Conservation (phyloP, 257 asterid genomes). For the Dorcoceras hygrometricum region DNA sequence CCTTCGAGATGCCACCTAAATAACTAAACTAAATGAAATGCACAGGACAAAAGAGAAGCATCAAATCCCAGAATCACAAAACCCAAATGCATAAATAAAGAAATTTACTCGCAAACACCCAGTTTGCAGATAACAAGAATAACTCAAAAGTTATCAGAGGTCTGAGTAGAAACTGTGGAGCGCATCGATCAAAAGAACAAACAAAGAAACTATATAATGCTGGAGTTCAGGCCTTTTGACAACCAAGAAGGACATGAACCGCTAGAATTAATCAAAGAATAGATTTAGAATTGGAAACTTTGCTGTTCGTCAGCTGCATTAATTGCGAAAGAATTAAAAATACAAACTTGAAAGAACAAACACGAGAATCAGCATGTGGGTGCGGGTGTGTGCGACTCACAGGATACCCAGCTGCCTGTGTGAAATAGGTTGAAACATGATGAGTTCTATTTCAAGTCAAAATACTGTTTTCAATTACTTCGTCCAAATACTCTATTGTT, state of each 20-base stretch:
- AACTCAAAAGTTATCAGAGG: background rate
- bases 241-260: conserved; percentile 11
- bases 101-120: conserved; percentile 28
- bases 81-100: background rate
- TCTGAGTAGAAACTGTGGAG: background rate
- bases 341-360: background rate
- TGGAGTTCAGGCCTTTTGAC: conserved; percentile 6
- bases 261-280: background rate
- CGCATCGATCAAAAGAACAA: background rate
- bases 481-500: no score
- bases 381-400: no score
- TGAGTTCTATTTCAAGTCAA: no score
- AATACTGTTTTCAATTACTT: no score
- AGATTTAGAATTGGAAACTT: conserved; percentile 24
- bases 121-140: conserved; percentile 7
- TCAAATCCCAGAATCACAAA: background rate
- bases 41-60: conserved; percentile 2
- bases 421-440: no score
- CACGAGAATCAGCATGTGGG: background rate
- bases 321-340: conserved; percentile 24
- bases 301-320: conserved; percentile 21
- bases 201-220: background rate
- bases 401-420: no score
- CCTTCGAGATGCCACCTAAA: conserved; percentile 11
- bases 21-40: background rate